Base-by-base conservation (phyloP, 495 filamentous ascomycete species). In the Xylaria cubensis region DNA sequence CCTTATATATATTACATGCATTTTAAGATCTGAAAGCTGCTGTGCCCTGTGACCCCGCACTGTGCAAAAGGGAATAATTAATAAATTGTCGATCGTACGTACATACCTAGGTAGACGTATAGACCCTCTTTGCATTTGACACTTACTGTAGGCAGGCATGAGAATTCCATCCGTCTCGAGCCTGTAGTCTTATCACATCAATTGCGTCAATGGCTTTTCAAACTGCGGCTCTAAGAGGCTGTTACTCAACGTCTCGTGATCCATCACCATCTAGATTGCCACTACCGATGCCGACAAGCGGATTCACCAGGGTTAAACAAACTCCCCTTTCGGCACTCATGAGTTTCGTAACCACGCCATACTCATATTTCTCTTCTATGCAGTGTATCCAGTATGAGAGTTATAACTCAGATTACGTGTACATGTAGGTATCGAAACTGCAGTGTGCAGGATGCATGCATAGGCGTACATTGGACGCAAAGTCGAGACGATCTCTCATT, bases 381-480 rank as follows among this genome's bases (percentile, higher is more conserved):
- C 2, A 32, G 62, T 50, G 62, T 64, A 41, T 29, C 17, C 10
- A 21, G 19, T 51, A 39, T 39, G 36, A 6, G 36, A 39, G n/a
- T 51, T 24, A 34, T 58, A 39, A 21, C 29, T 61, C 56, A 17
- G 29, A 34, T 65, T 50, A 46, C 24, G 24, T 50, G 63, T 63
- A 63, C n/a, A 15, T 26, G 13, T 39, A 50, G 32, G 6, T 51
- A 48, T 67, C 29, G 44, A 67, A 53, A 24, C 64, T 29, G 26
- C 26, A 29, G 26, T 29, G 46, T 67, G 46, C 46, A 67, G 44
- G 46, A 19, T 39, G 64, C 64, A 53, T 67, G 58, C 58, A 61
- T 65, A 65, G 44, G 44, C 29, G 63, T 19, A 67, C 24, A 21
- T 51, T 24, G 44, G 48, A 67, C 32, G 39, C n/a, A 39, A 19